Base-by-base conservation (phyloP, 2,329 filamentous ascomycete species). In the Pseudocercospora musae region DNA sequence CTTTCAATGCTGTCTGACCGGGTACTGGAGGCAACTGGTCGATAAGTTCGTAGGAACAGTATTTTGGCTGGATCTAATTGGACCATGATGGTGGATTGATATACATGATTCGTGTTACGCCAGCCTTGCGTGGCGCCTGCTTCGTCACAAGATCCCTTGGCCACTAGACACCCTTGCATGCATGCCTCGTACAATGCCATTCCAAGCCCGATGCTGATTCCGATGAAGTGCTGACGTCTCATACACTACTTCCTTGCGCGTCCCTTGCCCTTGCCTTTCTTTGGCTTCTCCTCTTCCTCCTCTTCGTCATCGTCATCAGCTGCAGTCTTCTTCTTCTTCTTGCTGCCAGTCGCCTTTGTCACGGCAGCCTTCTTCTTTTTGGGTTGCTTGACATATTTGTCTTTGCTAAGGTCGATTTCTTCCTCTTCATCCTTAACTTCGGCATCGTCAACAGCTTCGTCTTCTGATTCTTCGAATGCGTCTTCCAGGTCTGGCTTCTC, bases 401-500 rank as follows among this genome's bases (percentile, higher is more conserved):
- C 95, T 74, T 95, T 96, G 73, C 90, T 92, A 57, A 98, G 77
- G 73, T 96, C 92, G n/a, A 88, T 79, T 57, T 93, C 90, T 13
- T 92, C 89, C 29, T 68, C 69, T 58, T 73, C 81, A 25, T 81
- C 80, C 15, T 78, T 78, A 0, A 86, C 78, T 53, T 75, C 72
- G 23, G 77, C 78, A 48, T 79, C 76, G 4, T 78, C 66, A 4
- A 76, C 74, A 52, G 65, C 87, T n/a, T 83, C 88, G 20, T 88
- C 90, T 48, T 86, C 94, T 4, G 92, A 92, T 69, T 96, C 94
- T 54, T 98, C 93, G 58, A 99, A 89, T 1, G 93, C 95, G 77
- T 99, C 95, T 78, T 99, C 95, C 31, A 99, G 84, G 78, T 99
- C 95, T 0, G 95, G 96, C 65, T 89, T 90, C 53, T 94, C 92